Evolutionary conservation across 2,329 filamentous ascomycete species (phyloP), one percentile per base, ranked within the genome.

Genomic region (Aspergillus uvarum): DNA sequence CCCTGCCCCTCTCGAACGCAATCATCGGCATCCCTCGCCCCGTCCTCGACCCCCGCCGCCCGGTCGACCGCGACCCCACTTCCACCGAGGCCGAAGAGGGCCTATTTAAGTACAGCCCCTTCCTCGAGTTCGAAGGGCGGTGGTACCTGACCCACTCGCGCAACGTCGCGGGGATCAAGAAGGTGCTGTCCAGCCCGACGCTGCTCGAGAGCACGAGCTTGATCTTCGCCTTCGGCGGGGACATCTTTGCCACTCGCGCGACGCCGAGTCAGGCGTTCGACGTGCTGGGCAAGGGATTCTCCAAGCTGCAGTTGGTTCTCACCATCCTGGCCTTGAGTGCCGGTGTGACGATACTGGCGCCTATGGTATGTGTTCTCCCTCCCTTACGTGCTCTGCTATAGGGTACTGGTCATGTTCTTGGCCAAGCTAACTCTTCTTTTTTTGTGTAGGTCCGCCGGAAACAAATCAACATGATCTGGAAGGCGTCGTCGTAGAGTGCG

Each of bases 211-310:
- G 93, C 77, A 98, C 95, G 1, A 94, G 90, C 69, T 76, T 98
- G 58, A 84, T 99, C 12, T 89, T 97, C 70, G 92, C 92, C 0
- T 96, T 90, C 70, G 95, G 95, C 3, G 73, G 76, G 5, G 95
- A 99, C 74, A 80, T 98, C 2, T 99, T 96, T 66, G 92, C 90
- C 14, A 94, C 92, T 1, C 83, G 92, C 55, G 85, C 96, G 11
- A 86, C 89, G n/a, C 95, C 95, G 0, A 96, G 92, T 75, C 87
- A 90, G 68, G 85, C 90, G 16, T 99, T 99, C 75, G 95, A 99
- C 78, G 87, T 98, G 47, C 80, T 99, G 16, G 95, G 92, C 63
- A 95, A 92, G 77, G 91, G 91, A 2, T 99, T 99, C 76, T 95
- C 94, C 74, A 97, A 96, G 81, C 73, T 92, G 58, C 90, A 92